Evolutionary conservation across 2,329 filamentous ascomycete genomes (phyloP).

Genomic region (Penicillium sp.): DNA sequence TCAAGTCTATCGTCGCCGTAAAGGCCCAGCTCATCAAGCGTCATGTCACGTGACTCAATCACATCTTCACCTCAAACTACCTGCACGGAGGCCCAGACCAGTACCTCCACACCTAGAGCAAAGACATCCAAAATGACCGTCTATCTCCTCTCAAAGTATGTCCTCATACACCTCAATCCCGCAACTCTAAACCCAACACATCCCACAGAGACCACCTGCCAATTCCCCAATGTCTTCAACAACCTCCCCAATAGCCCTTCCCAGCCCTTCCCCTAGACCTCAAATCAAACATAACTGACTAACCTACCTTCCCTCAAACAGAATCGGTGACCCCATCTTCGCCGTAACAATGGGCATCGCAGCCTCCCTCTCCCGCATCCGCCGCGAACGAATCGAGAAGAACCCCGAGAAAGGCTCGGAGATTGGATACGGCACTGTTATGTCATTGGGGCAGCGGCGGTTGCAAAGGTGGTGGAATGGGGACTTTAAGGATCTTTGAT

Average conservation of each 20-base stretch:
- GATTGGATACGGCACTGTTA: slow-evolving; percentile 36
- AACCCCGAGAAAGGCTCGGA: slow-evolving; percentile 43
- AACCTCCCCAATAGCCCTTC: slow-evolving; percentile 12
- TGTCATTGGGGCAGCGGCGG: slow-evolving; percentile 36
- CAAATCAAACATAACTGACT: background rate
- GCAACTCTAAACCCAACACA: background rate
- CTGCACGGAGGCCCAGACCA: background rate
- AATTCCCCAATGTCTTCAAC: background rate
- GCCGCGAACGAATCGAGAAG: slow-evolving; percentile 57
- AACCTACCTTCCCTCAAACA: slow-evolving; percentile 28
- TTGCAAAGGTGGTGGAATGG: slow-evolving; percentile 47
- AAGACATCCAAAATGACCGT: slow-evolving; percentile 10
- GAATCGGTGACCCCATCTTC: slow-evolving; percentile 59
- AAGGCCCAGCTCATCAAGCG: background rate
- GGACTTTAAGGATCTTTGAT: slow-evolving; percentile 39
- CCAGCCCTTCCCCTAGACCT: background rate
- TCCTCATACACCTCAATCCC: background rate
- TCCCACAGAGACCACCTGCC: background rate
- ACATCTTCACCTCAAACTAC: background rate
- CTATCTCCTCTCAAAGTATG: slow-evolving; percentile 9
- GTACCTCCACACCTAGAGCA: background rate
- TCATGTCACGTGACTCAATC: slow-evolving; percentile 8
- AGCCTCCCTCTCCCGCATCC: slow-evolving; percentile 58
- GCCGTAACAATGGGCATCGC: slow-evolving; percentile 55
- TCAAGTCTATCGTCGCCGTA: background rate